Evolutionary conservation across 768 basidiomycete species (phyloP), one percentile per base, ranked within the genome.

Genomic region (Pisolithus orientalis): DNA sequence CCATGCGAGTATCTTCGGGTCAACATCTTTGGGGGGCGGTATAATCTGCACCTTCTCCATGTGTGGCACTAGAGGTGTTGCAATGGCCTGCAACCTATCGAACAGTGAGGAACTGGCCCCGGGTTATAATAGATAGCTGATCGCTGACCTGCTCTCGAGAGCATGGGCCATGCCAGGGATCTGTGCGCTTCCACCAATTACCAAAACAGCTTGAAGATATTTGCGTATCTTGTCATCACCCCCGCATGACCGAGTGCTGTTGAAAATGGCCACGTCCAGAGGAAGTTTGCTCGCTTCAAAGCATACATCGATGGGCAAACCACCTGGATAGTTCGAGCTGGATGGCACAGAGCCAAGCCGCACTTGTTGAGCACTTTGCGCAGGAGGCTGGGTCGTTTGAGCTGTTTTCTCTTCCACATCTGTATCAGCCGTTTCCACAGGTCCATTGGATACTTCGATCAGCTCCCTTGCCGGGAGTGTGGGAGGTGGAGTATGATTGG

Each of bases 31-130:
- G 1, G 94, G 94, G 2, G 93, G 87, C n/a, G 93, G 90, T 44
- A 98, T 88, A 53, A 96, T 90, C 57, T 87, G 83, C 6, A 95
- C 87, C 60, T 87, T 89, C 63, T 89, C 86, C 83, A 94, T 90
- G 62, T 84, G 85, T 14, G 80, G 78, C 14, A 90, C 85, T 39
- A 94, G 68, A 5, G 90, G 87, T 8, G 86, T 89, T 9, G 88
- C 87, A 50, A 92, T 91, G 0, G 87, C 90, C 62, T 90, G 87
- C 42, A 91, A 62, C 60, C 88, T 87, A 49, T 32, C 47, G 51
- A 50, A 8, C 39, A 52, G 38, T 21, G 25, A 53, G 58, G 37
- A 57, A 53, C 51, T 25, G 34, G n/a, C 39, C 24, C 17, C n/a
- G 44, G 25, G 34, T 31, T 50, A 47, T 16, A 10, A 16, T 21